Percentiles rank a stretch among this genome's conserved stretches.
phyloP scores from a whole-genome alignment of 2,329 filamentous ascomycete species.

The Didymella lethalis region DNA sequence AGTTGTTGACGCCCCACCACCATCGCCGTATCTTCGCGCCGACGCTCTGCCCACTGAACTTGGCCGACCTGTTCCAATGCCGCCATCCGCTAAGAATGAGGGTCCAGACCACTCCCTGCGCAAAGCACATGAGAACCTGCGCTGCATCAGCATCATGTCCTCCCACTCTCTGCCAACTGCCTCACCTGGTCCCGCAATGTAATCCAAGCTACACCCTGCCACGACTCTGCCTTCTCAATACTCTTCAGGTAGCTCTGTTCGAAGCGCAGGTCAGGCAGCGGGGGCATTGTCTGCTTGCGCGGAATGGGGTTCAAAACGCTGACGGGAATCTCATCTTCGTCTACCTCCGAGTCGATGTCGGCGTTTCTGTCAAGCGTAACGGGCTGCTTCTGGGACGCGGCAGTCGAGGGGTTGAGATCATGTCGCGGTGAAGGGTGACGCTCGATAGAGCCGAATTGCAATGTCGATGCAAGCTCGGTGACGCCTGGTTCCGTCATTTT shows the following conservation, averaged over 20 bases:
- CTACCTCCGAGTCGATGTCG: constrained; percentile 58
- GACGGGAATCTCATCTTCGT: constrained; percentile 73
- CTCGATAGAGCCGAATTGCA: constrained; percentile 83
- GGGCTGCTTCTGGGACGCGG: constrained; percentile 71
- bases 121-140: constrained; percentile 82
- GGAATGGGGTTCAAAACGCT: constrained; percentile 66
- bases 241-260: constrained; percentile 98
- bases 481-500: constrained; percentile 17
- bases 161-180: background rate
- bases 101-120: constrained; percentile 90
- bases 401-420: constrained; percentile 82
- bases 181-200: constrained; percentile 86
- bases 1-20: constrained; percentile 97
- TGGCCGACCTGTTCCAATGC: constrained; percentile 82
- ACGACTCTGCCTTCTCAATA: constrained; percentile 79
- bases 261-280: constrained; percentile 83
- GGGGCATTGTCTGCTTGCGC: constrained; percentile 70
- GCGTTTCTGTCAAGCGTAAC: constrained; percentile 54
- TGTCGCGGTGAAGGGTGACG: constrained; percentile 72
- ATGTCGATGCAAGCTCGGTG: constrained; percentile 73
- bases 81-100: constrained; percentile 86
- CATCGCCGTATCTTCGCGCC: constrained; percentile 83
- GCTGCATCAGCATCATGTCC: constrained; percentile 5
- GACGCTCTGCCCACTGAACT: constrained; percentile 76
- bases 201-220: constrained; percentile 81